These are phyloP conservation scores for Euphorbia peplus DNA, from an alignment of 345 rosid genomes.

Conservation along the genomic window DNA sequence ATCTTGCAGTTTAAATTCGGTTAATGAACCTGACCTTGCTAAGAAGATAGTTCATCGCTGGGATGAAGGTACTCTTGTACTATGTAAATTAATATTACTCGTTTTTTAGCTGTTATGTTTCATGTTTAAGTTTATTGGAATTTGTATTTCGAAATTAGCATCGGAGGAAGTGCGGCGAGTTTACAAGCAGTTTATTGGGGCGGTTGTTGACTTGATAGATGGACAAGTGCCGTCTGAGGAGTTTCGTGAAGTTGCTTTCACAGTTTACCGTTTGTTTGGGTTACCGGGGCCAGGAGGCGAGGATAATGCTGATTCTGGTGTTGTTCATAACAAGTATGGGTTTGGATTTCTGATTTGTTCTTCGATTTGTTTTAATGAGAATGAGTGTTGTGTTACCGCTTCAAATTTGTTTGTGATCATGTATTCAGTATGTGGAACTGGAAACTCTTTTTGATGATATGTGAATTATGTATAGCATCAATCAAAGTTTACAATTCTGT, in stretches of 20 bases:
- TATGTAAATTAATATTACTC: not conserved
- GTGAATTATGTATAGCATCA: not conserved
- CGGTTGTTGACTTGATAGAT: conserved; percentile 70
- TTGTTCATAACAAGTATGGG: conserved; percentile 48
- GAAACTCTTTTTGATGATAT: not conserved
- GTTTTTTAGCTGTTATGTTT: conserved; percentile 5
- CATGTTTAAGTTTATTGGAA: conserved; percentile 14
- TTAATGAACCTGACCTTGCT: conserved; percentile 74
- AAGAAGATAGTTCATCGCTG: conserved; percentile 71
- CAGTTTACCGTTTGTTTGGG: conserved; percentile 51
- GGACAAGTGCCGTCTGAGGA: conserved; percentile 76
- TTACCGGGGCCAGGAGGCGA: conserved; percentile 43
- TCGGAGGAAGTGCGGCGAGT: conserved; percentile 73
- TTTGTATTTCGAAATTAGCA: conserved; percentile 56
- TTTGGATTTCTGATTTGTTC: conserved; percentile 6
- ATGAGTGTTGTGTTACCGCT: not conserved
- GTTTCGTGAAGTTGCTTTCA: conserved; percentile 66
- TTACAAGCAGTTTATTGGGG: conserved; percentile 73
- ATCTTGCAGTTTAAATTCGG: conserved; percentile 44
- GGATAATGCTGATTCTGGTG: conserved; percentile 25
- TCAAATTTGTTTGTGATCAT: not conserved
- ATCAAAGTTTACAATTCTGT: not conserved
- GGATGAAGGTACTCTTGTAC: conserved; percentile 78
- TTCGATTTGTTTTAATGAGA: conserved; percentile 1
- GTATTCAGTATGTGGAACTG: not conserved